Percentiles rank a stretch among this genome's conserved stretches.
Conservation (phyloP, 176 grass and related monocot genomes). For the Puya raimondii region DNA sequence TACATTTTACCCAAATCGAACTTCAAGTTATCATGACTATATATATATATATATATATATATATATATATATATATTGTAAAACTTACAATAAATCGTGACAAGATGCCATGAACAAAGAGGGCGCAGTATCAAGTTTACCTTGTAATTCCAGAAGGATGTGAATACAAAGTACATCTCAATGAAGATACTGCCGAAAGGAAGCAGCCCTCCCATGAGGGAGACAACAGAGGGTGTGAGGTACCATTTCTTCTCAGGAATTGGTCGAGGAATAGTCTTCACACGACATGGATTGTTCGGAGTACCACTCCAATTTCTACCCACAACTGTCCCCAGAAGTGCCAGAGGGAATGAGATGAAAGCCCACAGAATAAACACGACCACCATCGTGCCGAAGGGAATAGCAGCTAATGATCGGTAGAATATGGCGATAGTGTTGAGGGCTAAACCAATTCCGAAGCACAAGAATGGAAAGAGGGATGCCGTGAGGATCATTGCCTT, state of each 20-base stretch:
- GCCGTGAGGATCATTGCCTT: conserved; percentile 75
- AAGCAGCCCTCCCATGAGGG: conserved; percentile 86
- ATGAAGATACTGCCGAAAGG: conserved; percentile 97
- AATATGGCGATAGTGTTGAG: conserved; percentile 95
- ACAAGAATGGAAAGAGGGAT: conserved; percentile 89
- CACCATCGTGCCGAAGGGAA: conserved; percentile 91
- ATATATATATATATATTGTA: too few relatives aligned
- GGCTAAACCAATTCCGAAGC: conserved; percentile 74
- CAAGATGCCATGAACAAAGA: conserved; percentile 8
- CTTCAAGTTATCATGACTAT: too few relatives aligned
- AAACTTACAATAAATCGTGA: not conserved
- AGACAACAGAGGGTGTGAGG: conserved; percentile 71
- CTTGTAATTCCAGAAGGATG: conserved; percentile 99
- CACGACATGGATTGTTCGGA: conserved; percentile 87
- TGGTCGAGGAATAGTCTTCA: conserved; percentile 85
- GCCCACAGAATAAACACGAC: conserved; percentile 83
- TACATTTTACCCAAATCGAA: too few relatives aligned
- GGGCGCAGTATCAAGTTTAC: conserved; percentile 27
- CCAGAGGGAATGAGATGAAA: conserved; percentile 83
- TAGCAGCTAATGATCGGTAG: conserved; percentile 89
- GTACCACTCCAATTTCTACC: conserved; percentile 85
- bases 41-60: too few relatives aligned
- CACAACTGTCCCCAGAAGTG: conserved; percentile 84
- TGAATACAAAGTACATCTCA: conserved; percentile 99
- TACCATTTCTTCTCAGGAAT: conserved; percentile 99